These are phyloP conservation scores for Solanum sitiens DNA, from an alignment of 257 asterid genomes.

Conservation along the genomic window DNA sequence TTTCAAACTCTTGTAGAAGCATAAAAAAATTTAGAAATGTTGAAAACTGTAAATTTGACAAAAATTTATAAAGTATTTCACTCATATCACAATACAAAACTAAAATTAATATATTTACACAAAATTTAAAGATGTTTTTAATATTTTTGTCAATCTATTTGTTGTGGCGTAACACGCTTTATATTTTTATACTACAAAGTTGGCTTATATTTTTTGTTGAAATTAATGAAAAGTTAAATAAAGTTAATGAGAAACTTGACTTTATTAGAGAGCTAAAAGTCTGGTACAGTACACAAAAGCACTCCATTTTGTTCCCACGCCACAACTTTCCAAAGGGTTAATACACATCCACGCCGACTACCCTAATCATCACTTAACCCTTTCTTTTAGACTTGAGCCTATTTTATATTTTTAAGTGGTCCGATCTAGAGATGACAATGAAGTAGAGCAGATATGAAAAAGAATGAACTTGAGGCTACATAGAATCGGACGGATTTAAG, in stretches of 20 bases:
- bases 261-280: background rate
- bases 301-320: constrained; percentile 1
- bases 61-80: too few species aligned
- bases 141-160: background rate
- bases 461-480: too few species aligned
- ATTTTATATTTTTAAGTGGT: background rate
- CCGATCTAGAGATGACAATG: background rate
- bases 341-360: background rate
- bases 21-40: rapidly evolving
- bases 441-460: too few species aligned
- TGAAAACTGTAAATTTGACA: background rate
- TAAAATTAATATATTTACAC: rapidly evolving
- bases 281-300: background rate
- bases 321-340: background rate
- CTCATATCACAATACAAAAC: too few species aligned
- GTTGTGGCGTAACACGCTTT: background rate
- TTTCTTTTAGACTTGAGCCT: background rate
- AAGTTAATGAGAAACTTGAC: background rate
- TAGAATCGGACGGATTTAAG: too few species aligned
- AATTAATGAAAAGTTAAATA: background rate
- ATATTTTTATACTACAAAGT: background rate
- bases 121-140: too few species aligned
- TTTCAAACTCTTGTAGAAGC: background rate
- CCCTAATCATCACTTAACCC: background rate
- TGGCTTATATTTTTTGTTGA: background rate